Conservation (phyloP, 2,329 filamentous ascomycete genomes). For the Pseudogymnoascus sp. region DNA sequence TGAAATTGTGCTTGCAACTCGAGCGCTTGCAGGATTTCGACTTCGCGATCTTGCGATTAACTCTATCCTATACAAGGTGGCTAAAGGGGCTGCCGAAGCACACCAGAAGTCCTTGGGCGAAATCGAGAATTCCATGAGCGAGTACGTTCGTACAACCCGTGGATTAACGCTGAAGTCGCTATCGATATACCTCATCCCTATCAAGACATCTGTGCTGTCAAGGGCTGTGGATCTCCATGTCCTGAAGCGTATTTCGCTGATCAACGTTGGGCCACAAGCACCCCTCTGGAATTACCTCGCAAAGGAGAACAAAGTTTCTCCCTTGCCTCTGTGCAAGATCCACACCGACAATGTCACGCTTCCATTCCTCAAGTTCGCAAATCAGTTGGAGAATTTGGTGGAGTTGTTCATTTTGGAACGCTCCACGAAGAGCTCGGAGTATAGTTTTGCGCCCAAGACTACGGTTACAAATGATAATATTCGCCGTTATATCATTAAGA, state of each 20-base stretch:
- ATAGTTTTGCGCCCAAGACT: conserved; percentile 45
- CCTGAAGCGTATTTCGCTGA: conserved; percentile 50
- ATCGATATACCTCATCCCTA: conserved; percentile 50
- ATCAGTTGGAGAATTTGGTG: conserved; percentile 45
- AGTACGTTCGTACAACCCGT: conserved; percentile 51
- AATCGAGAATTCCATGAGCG: conserved; percentile 29
- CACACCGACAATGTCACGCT: conserved; percentile 56
- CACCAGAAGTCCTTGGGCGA: neutral
- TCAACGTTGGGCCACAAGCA: conserved; percentile 56
- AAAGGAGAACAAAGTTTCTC: conserved; percentile 44
- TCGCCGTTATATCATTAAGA: conserved; percentile 47
- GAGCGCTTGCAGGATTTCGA: neutral
- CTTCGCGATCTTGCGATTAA: neutral
- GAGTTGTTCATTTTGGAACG: conserved; percentile 55
- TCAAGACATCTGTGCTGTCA: conserved; percentile 50
- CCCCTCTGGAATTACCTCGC: conserved; percentile 51
- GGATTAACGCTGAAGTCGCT: conserved; percentile 50
- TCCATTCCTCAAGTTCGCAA: conserved; percentile 46
- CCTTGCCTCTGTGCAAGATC: conserved; percentile 49
- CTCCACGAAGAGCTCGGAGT: conserved; percentile 42
- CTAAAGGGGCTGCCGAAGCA: neutral
- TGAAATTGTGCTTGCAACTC: neutral
- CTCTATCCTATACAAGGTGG: neutral
- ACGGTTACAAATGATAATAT: conserved; percentile 50
- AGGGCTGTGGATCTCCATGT: conserved; percentile 49